These are phyloP conservation scores for Arthrobotrys iridis DNA, from an alignment of 2,329 filamentous ascomycete species.

Conservation along the genomic window DNA sequence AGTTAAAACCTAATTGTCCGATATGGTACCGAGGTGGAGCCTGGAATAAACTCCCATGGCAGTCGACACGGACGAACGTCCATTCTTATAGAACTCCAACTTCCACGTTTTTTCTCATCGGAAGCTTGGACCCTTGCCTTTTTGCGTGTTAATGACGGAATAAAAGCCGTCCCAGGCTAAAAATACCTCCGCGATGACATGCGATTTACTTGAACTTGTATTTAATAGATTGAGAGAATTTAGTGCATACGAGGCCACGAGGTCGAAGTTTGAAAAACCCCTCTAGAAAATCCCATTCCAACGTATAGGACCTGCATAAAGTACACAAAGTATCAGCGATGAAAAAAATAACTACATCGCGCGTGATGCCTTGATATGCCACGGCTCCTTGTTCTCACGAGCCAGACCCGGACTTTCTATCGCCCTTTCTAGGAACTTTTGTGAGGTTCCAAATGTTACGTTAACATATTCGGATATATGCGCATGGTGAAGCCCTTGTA, in stretches of 20 bases:
- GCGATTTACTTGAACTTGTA: background rate
- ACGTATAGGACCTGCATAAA: background rate
- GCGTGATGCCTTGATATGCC: background rate
- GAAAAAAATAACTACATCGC: background rate
- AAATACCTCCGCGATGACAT: background rate
- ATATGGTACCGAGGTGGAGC: conserved; percentile 29
- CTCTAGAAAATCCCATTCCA: no score
- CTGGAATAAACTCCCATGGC: background rate
- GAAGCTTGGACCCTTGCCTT: background rate
- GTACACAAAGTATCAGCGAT: background rate
- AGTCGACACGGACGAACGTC: background rate
- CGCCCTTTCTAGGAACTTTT: background rate
- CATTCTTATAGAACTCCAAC: conserved; percentile 9
- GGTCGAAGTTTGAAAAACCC: no score
- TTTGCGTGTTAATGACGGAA: conserved; percentile 7
- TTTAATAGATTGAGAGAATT: conserved; percentile 18
- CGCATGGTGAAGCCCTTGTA: background rate
- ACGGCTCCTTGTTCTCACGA: background rate
- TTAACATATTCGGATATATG: background rate
- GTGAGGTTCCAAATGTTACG: conserved; percentile 7
- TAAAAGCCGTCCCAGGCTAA: conserved; percentile 8
- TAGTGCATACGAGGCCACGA: background rate
- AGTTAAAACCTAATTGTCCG: conserved; percentile 5
- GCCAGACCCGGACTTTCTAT: background rate
- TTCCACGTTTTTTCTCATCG: background rate